A percentile compares a stretch with the other conserved stretches of the same genome.
phyloP scores from a whole-genome alignment of 805 yeast species.

The Yarrowia sp. region DNA sequence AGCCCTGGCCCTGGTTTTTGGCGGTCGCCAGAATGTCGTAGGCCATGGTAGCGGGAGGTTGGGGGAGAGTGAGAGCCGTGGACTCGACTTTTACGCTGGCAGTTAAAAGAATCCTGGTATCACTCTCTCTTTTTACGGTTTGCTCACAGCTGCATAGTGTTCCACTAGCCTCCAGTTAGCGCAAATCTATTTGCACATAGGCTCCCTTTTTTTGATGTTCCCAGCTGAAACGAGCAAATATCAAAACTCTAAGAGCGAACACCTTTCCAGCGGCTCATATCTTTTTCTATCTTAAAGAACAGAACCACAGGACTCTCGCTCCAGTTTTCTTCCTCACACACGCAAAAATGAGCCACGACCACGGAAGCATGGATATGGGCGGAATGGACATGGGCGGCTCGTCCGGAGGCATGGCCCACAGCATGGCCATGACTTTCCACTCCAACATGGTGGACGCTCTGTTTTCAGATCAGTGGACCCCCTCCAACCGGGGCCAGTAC shows the following conservation, averaged over 20 bases:
- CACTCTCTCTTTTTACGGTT: conserved; percentile 7
- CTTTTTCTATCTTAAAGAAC: no score
- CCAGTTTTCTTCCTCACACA: neutral
- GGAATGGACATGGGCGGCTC: conserved; percentile 37
- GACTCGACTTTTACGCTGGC: neutral
- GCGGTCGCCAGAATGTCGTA: conserved; percentile 39
- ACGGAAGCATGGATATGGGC: conserved; percentile 33
- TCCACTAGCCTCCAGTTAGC: neutral
- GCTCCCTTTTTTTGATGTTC: neutral
- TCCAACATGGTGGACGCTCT: conserved; percentile 43
- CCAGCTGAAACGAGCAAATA: conserved; percentile 29
- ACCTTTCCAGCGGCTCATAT: neutral
- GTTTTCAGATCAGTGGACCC: conserved; percentile 46
- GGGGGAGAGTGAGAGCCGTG: neutral
- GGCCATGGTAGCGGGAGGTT: conserved; percentile 2
- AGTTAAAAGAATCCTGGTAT: neutral
- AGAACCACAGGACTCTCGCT: no score
- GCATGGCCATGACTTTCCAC: conserved; percentile 46
- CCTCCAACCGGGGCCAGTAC: conserved; percentile 45
- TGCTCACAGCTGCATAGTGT: conserved; percentile 21
- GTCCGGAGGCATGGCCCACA: conserved; percentile 36
- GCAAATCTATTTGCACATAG: neutral
- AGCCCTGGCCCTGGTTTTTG: conserved; percentile 35
- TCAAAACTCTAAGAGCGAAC: neutral
- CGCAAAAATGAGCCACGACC: conserved; percentile 29